phyloP scores from a whole-genome alignment of 768 basidiomycete genomes.

The Erythrobasidium yunnanense region DNA sequence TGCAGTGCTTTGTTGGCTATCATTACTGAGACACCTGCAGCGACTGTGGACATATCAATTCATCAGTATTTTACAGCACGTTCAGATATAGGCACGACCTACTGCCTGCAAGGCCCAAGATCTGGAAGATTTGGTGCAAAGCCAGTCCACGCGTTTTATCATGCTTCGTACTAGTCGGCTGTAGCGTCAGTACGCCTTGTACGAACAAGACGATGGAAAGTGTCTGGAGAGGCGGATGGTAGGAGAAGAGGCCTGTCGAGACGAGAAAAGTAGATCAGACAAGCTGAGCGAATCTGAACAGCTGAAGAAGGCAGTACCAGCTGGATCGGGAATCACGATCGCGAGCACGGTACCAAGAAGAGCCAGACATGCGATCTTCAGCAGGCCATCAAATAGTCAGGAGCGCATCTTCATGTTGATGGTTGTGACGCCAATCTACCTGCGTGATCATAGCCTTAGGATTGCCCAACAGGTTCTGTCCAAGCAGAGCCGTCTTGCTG shows the following conservation, averaged over 20 bases:
- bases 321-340: slow-evolving; percentile 12
- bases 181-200: slow-evolving; percentile 34
- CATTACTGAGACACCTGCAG: slow-evolving; percentile 29
- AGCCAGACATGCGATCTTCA: slow-evolving; percentile 10
- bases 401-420: no score
- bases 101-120: slow-evolving; percentile 16
- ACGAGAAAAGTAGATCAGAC: neutral
- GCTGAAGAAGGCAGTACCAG: neutral
- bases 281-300: neutral
- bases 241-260: slow-evolving; percentile 30
- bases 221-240: slow-evolving; percentile 32
- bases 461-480: neutral
- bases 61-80: no score
- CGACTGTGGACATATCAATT: slow-evolving; percentile 15
- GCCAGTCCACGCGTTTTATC: slow-evolving; percentile 29
- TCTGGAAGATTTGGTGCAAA: slow-evolving; percentile 33
- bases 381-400: neutral
- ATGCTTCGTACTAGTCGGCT: slow-evolving; percentile 26
- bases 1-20: slow-evolving; percentile 34
- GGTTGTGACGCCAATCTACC: neutral
- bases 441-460: neutral
- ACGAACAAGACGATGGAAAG: slow-evolving; percentile 29
- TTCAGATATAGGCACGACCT: neutral
- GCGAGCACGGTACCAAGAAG: neutral
- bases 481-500: neutral